phyloP scores from a whole-genome alignment of 768 basidiomycete genomes.

The Daedaleopsis nitida region DNA sequence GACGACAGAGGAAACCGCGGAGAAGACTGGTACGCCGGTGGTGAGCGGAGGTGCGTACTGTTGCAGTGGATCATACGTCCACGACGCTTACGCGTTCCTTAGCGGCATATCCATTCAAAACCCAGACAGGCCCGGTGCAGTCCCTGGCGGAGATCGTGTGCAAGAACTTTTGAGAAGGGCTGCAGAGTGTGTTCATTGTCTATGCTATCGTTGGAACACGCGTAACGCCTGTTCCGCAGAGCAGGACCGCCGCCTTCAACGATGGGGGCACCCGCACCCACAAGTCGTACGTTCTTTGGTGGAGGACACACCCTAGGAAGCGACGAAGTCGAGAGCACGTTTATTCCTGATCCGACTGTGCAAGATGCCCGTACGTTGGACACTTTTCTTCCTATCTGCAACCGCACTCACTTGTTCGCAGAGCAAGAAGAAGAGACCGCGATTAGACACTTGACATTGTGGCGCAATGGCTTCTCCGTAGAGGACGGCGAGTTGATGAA shows the following conservation, averaged over 20 bases:
- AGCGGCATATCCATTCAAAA: constrained; percentile 92
- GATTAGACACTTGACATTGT: constrained; percentile 82
- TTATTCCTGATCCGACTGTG: constrained; percentile 71
- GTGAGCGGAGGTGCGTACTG: constrained; percentile 75
- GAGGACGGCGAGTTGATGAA: constrained; percentile 85
- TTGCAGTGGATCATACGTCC: neutral
- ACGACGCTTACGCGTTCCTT: constrained; percentile 10
- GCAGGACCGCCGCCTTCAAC: constrained; percentile 36
- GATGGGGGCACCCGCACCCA: constrained; percentile 22
- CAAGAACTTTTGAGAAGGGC: constrained; percentile 80
- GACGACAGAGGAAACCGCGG: constrained; percentile 51
- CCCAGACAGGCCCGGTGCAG: constrained; percentile 46
- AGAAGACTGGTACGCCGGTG: constrained; percentile 90
- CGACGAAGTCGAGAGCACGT: constrained; percentile 82
- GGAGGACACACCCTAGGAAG: constrained; percentile 86
- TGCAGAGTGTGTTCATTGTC: constrained; percentile 58
- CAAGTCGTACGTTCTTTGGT: constrained; percentile 55
- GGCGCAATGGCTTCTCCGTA: constrained; percentile 91
- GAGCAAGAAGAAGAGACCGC: constrained; percentile 55
- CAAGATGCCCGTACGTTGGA: constrained; percentile 23
- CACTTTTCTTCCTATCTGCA: neutral
- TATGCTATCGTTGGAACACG: neutral
- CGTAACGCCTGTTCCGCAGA: constrained; percentile 26
- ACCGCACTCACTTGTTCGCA: constrained; percentile 10
- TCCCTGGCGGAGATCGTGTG: constrained; percentile 62